Percentiles rank a stretch among this genome's conserved stretches.
phyloP scores from a whole-genome alignment of 2,329 filamentous ascomycete species.

The Calonectria montana region DNA sequence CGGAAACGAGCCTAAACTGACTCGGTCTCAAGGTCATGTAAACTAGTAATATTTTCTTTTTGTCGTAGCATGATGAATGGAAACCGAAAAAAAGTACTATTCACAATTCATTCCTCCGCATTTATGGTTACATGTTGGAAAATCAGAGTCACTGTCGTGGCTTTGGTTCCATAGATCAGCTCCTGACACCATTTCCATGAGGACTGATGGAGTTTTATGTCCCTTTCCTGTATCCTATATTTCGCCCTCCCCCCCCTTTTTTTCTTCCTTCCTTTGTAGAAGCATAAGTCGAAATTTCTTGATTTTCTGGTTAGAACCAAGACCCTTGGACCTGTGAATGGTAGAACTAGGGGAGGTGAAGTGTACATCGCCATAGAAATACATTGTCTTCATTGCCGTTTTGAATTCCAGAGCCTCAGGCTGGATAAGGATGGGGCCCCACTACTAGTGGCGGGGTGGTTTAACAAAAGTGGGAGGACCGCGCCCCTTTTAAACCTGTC shows the following conservation, averaged over 20 bases:
- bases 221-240: too few relatives aligned
- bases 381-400: neutral
- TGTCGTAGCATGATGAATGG: conserved; percentile 45
- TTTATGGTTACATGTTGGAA: neutral
- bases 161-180: too few relatives aligned
- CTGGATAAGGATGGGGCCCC: neutral
- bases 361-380: neutral
- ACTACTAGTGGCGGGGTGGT: neutral
- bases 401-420: neutral
- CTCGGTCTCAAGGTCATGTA: conserved; percentile 44
- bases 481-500: neutral
- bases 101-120: neutral
- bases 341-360: too few relatives aligned
- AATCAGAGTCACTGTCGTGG: neutral
- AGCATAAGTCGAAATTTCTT: too few relatives aligned
- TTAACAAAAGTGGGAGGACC: neutral
- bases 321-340: too few relatives aligned
- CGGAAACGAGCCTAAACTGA: conserved; percentile 38
- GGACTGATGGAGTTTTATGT: too few relatives aligned
- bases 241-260: too few relatives aligned
- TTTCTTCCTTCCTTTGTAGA: too few relatives aligned
- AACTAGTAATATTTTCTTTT: conserved; percentile 46
- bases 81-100: conserved; percentile 28
- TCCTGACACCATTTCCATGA: too few relatives aligned
- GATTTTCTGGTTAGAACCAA: too few relatives aligned